A percentile compares a stretch with the other conserved stretches of the same genome.
These are phyloP conservation scores for Apiospora phragmitis DNA, from an alignment of 2,329 filamentous ascomycete species.

Conservation along the genomic window DNA sequence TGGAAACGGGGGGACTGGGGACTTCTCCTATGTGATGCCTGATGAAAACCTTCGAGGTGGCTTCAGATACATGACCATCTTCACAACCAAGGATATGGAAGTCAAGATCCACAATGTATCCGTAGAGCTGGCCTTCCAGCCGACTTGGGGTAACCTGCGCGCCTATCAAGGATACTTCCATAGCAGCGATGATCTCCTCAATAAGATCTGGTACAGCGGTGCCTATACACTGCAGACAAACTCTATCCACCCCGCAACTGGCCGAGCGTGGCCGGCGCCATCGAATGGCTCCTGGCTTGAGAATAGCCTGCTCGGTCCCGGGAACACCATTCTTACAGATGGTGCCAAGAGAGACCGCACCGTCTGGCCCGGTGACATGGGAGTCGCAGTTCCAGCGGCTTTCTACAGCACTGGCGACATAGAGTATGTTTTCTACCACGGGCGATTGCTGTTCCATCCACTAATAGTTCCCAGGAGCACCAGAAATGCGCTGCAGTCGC, in stretches of 20 bases:
- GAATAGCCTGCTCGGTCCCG: constrained; percentile 28
- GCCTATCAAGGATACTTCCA: constrained; percentile 56
- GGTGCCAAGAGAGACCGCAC: constrained; percentile 56
- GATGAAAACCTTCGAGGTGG: constrained; percentile 41
- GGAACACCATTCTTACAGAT: constrained; percentile 38
- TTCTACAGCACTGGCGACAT: constrained; percentile 52
- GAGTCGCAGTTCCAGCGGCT: constrained; percentile 49
- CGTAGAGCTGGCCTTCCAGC: constrained; percentile 30
- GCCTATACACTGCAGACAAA: constrained; percentile 50
- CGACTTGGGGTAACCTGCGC: constrained; percentile 45
- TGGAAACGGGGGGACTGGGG: constrained; percentile 33
- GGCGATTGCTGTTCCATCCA: not conserved
- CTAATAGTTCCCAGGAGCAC: constrained; percentile 36
- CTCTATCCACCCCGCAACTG: constrained; percentile 26
- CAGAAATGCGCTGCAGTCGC: constrained; percentile 41
- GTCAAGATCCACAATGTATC: constrained; percentile 24
- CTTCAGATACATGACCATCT: constrained; percentile 44
- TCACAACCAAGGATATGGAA: constrained; percentile 32
- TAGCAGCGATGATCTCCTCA: constrained; percentile 49
- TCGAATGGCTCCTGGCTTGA: constrained; percentile 31
- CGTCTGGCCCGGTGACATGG: constrained; percentile 60
- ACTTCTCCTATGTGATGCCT: constrained; percentile 38
- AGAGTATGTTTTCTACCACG: constrained; percentile 21
- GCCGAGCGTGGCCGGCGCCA: constrained; percentile 30
- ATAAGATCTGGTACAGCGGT: constrained; percentile 57